phyloP scores from a whole-genome alignment of 805 yeast species.

The Blastobotrys chiropterorum region DNA sequence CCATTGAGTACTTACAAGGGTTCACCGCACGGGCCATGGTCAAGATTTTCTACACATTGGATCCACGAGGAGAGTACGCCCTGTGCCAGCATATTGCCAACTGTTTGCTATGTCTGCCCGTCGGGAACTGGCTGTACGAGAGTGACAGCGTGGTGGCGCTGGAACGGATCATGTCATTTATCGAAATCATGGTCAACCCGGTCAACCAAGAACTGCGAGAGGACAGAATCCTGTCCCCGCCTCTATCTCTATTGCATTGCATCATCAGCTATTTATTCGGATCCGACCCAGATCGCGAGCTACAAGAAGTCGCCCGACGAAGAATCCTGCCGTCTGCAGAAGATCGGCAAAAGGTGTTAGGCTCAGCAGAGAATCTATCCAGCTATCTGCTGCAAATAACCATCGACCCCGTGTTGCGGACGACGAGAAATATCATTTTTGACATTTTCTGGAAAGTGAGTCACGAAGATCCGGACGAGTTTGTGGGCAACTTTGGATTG shows the following conservation, averaged over 20 bases:
- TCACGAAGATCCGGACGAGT: conserved; percentile 16
- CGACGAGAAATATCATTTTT: conserved; percentile 15
- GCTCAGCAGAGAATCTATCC: conserved; percentile 16
- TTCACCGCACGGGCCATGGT: conserved; percentile 6
- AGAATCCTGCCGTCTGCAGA: conserved; percentile 14
- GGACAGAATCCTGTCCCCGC: conserved; percentile 10
- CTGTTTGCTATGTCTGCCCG: conserved; percentile 12
- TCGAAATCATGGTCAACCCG: conserved; percentile 6
- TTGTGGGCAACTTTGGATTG: conserved; percentile 24
- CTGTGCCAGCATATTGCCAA: conserved; percentile 13
- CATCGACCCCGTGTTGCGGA: conserved; percentile 16
- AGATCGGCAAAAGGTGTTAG: conserved; percentile 24
- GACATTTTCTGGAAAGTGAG: conserved; percentile 22
- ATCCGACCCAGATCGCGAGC: neutral
- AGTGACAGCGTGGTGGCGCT: conserved; percentile 2
- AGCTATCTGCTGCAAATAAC: conserved; percentile 19
- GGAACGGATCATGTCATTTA: conserved; percentile 1
- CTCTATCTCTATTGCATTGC: conserved; percentile 10
- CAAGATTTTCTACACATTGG: conserved; percentile 4
- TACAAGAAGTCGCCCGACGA: neutral
- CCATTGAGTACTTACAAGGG: conserved; percentile 8
- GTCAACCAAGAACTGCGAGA: conserved; percentile 3
- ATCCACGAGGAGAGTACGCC: conserved; percentile 3
- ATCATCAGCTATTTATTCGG: conserved; percentile 8
- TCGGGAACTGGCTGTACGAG: conserved; percentile 8